These are phyloP conservation scores for Apophysomyces ossiformis DNA, from an alignment of 371 early-diverging fungal species.

Conservation along the genomic window DNA sequence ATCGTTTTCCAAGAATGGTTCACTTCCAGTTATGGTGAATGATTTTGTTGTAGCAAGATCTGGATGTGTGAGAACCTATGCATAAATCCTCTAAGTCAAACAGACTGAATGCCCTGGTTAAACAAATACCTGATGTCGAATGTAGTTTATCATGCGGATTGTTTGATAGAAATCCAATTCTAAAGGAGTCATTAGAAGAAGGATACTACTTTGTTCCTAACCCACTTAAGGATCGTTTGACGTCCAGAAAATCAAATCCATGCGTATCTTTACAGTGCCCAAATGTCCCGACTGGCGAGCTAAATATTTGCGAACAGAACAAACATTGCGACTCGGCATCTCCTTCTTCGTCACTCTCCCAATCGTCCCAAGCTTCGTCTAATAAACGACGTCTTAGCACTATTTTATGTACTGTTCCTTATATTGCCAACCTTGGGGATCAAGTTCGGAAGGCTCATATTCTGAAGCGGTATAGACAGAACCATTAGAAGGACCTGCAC, in stretches of 20 bases:
- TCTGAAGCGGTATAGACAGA: constrained; percentile 13
- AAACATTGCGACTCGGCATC: constrained; percentile 67
- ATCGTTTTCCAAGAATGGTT: constrained; percentile 74
- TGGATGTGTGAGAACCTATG: constrained; percentile 22
- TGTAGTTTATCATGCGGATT: constrained; percentile 86
- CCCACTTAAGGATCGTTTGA: constrained; percentile 53
- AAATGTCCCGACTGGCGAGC: constrained; percentile 59
- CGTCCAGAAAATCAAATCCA: constrained; percentile 70
- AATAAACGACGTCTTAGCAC: neutral
- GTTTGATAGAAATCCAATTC: constrained; percentile 85
- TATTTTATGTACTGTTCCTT: neutral
- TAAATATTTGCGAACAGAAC: constrained; percentile 66
- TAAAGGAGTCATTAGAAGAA: constrained; percentile 15
- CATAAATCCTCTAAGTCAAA: neutral
- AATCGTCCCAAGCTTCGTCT: constrained; percentile 21
- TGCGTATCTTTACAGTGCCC: constrained; percentile 68
- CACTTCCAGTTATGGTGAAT: constrained; percentile 53
- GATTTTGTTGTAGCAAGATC: constrained; percentile 26
- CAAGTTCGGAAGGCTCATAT: constrained; percentile 15
- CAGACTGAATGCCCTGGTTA: neutral
- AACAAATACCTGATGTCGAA: constrained; percentile 58
- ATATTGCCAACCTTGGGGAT: constrained; percentile 14
- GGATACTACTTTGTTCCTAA: constrained; percentile 10
- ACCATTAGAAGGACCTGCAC: neutral
- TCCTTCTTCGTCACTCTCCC: constrained; percentile 74